Percentiles rank a stretch among this genome's conserved stretches.
phyloP scores from a whole-genome alignment of 148 eudicot species.

The Amaranthus hypochondriacus region DNA sequence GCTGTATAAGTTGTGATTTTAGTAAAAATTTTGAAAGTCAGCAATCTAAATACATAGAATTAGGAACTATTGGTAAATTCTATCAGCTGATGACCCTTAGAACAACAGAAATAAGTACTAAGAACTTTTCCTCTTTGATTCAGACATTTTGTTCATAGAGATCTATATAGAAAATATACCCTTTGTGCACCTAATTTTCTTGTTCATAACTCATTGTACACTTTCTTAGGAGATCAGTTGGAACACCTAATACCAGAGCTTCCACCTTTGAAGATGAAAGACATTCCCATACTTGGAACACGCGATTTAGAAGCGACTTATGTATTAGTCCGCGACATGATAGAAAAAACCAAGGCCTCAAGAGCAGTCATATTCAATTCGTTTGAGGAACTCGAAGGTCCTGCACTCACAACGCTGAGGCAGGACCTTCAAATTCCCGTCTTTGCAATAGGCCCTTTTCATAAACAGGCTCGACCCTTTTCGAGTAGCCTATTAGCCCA shows the following conservation, averaged over 20 bases:
- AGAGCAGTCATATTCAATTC: conserved; percentile 36
- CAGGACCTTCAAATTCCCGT: conserved; percentile 22
- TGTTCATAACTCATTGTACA: not conserved
- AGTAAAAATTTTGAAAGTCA: too few species aligned
- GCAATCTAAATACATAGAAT: too few species aligned
- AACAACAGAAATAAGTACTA: too few species aligned
- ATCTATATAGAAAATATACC: not conserved
- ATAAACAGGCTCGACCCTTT: conserved; percentile 24
- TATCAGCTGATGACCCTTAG: too few species aligned
- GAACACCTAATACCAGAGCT: conserved; percentile 23
- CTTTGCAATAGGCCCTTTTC: conserved; percentile 44
- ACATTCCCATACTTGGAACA: conserved; percentile 20
- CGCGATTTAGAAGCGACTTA: conserved; percentile 14
- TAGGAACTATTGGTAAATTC: too few species aligned
- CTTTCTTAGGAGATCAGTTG: conserved; percentile 10
- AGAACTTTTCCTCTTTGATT: not conserved
- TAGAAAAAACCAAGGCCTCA: conserved; percentile 21
- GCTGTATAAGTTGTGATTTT: too few species aligned
- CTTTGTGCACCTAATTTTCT: not conserved
- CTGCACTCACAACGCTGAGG: conserved; percentile 17
- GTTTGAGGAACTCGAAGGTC: conserved; percentile 30
- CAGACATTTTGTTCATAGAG: not conserved
- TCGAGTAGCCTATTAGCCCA: conserved; percentile 23
- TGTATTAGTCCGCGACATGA: conserved; percentile 10
- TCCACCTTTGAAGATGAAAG: conserved; percentile 30